Evolutionary conservation across 169 alveolate species (phyloP).

Genomic region (Toxoplasma gondii): DNA sequence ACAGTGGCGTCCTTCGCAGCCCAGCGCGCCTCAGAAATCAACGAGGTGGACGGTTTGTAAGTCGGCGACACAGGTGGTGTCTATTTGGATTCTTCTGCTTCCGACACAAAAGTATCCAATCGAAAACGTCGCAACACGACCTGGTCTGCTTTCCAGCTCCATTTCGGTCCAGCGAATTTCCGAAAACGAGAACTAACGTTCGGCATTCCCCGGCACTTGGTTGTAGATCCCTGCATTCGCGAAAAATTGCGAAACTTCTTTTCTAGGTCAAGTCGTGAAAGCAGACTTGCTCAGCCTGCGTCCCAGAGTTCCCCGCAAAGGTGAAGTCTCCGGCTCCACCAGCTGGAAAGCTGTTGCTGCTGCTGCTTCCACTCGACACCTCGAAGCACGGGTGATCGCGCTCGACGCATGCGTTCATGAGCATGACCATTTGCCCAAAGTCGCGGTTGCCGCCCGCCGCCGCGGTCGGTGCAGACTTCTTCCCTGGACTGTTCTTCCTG

Average conservation of each 20-base stretch:
- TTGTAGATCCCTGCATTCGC: background rate
- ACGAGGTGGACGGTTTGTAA: too few relatives aligned
- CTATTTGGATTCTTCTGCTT: too few relatives aligned
- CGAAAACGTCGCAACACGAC: too few relatives aligned
- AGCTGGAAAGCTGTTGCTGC: background rate
- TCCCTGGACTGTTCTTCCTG: background rate
- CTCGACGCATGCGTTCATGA: conserved; percentile 31
- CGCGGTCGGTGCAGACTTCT: background rate
- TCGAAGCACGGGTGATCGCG: background rate
- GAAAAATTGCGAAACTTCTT: background rate
- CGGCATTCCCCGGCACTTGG: background rate
- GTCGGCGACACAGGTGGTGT: too few relatives aligned
- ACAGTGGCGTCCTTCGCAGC: too few relatives aligned
- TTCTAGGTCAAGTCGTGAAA: background rate
- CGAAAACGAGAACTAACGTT: too few relatives aligned
- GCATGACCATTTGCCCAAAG: conserved; percentile 26
- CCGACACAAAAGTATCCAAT: too few relatives aligned
- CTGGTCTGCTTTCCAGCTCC: too few relatives aligned
- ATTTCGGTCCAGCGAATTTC: too few relatives aligned
- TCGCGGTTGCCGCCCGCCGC: background rate
- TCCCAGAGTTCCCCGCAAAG: background rate
- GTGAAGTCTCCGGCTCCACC: background rate
- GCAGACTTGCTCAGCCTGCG: background rate
- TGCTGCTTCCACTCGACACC: background rate
- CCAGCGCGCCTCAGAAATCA: too few relatives aligned